Conservation (phyloP, 2,329 filamentous ascomycete species). For the Thelonectria rubi region DNA sequence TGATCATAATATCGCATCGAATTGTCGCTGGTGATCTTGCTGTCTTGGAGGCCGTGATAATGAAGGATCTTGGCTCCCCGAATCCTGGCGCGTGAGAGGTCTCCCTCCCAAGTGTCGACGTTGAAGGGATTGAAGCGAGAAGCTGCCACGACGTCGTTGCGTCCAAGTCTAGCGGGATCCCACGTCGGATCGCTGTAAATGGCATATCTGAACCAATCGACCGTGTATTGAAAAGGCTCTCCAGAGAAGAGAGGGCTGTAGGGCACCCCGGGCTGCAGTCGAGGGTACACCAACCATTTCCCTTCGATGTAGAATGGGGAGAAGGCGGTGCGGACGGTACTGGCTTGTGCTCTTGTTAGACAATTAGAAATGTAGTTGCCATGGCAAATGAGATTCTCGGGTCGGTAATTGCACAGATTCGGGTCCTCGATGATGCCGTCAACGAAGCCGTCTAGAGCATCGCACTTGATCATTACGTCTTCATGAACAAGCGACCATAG, state of each 20-base stretch:
- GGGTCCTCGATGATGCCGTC: conserved; percentile 62
- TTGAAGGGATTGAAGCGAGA: conserved; percentile 53
- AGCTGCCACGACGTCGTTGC: conserved; percentile 29
- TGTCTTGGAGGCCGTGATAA: conserved; percentile 53
- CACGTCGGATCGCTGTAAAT: conserved; percentile 51
- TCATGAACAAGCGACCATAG: conserved; percentile 54
- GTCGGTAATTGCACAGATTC: conserved; percentile 54
- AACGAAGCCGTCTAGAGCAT: conserved; percentile 56
- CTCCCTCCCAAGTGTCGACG: conserved; percentile 50
- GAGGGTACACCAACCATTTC: conserved; percentile 50
- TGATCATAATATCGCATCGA: conserved; percentile 38
- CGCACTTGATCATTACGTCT: conserved; percentile 60
- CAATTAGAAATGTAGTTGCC: not conserved
- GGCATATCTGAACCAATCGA: conserved; percentile 51
- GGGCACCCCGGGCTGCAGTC: conserved; percentile 59
- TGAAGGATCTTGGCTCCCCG: conserved; percentile 56
- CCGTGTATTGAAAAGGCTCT: conserved; percentile 29
- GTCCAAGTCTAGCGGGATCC: conserved; percentile 39
- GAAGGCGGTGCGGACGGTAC: conserved; percentile 39
- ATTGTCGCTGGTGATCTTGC: conserved; percentile 34
- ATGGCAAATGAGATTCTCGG: conserved; percentile 37
- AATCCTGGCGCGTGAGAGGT: conserved; percentile 50
- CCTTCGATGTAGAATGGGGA: conserved; percentile 36
- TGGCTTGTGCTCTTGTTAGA: conserved; percentile 1
- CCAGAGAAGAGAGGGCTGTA: conserved; percentile 38